Base-by-base conservation (phyloP, 1,284 basidiomycete species). In the Tilletia setariae region DNA sequence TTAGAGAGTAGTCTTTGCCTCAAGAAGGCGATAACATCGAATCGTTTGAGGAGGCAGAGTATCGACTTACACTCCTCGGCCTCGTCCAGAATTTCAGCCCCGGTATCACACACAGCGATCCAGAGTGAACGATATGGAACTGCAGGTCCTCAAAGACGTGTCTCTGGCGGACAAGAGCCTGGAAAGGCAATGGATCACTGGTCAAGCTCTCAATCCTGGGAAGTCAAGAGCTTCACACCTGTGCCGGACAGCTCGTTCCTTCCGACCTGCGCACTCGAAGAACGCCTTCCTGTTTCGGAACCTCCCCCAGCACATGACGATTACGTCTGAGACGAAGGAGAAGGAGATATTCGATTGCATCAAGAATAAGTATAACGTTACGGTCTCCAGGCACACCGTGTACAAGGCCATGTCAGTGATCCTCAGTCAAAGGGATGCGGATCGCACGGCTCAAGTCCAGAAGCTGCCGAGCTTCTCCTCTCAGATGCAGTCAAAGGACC, bases 171-270 rank as follows among this genome's bases (percentile, higher is more conserved):
- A 23, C 53, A 1, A 21, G 53, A 21, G 53, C 23, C 1, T 59
- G 53, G 53, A 59, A 11, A 19, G 28, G 53, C 16, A 30, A 30
- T 19, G 53, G 53, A 7, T 6, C 9, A 13, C 53, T 16, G 19
- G 53, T 59, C 53, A 59, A 59, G 53, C 16, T 59, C 53, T 28
- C 23, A 21, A 13, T 16, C 53, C 32, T 59, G 8, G 53, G 32
- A 21, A 19, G 19, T 28, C 11, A 11, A 15, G 53, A 28, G 8
- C 9, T 28, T 16, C 53, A 59, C 23, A 28, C n/a, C 25, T 59
- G 53, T 30, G 25, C 25, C 19, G 53, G 53, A 30, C 15, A 21
- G n/a, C 25, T 59, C 11, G 25, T 25, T 23, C 53, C 53, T 30
- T 59, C 25, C 53, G 53, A 19, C 28, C 53, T 19, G 23, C 53